Base-by-base conservation (phyloP, 768 basidiomycete species). In the Boletus rubescentipes region DNA sequence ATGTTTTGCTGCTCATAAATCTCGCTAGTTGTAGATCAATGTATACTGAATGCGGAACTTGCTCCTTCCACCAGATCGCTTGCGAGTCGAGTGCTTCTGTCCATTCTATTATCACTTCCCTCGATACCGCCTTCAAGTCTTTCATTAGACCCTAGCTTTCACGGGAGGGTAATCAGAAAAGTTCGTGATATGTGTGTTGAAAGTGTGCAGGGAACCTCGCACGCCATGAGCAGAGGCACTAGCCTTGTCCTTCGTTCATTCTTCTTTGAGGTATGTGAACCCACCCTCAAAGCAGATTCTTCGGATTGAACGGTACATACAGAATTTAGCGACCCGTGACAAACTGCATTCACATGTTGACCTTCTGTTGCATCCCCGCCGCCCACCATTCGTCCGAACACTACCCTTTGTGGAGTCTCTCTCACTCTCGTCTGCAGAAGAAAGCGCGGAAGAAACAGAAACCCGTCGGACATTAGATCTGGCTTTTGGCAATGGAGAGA, bases 361-460 rank as follows among this genome's bases (percentile, higher is more conserved):
- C 53, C 66, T 85, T 26, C 71, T 92, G 21, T 65, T 94, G 11
- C 92, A 93, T 61, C 91, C 91, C 42, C 85, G 90, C 20, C 76
- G 89, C 5, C 92, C 92, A 9, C 87, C 91, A 9, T 70, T 90
- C 12, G 75, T 91, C 49, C 83, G 86, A 41, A 77, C 86, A 4
- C 67, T 88, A 52, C 88, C 89, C 15, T 75, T 79, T 30, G 65
- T 87, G 11, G 87, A 87, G 57, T 68, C 77, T 1, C 65, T 91
- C 15, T 78, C 84, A 12, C 74, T 91, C 29, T 84, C 83, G 59
- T 78, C 76, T 26, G 71, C 73, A 2, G 87, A 91, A 58, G 87
- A 89, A 62, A 77, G 80, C 30, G 73, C 76, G 18, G 87, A 89
- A 62, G 90, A 92, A 69, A 63, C 55, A 4, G 77, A 76, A 36